phyloP scores from a whole-genome alignment of 148 eudicot species.

The Rhododendron mucronatum region DNA sequence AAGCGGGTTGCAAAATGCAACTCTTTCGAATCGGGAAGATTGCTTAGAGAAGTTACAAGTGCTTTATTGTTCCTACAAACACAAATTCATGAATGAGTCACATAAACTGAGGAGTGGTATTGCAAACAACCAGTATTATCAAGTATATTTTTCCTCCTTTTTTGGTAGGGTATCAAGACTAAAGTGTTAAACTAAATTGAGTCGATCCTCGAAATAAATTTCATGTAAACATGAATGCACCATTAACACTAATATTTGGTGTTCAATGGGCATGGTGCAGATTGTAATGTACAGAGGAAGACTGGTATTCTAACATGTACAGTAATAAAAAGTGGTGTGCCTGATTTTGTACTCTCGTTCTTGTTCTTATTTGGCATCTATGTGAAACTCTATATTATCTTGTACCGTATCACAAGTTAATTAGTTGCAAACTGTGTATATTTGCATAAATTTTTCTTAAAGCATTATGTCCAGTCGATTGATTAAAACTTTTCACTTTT shows the following conservation, averaged over 20 bases:
- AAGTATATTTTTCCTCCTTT: background rate
- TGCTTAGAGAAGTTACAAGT: conserved; percentile 15
- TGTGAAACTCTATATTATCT: background rate
- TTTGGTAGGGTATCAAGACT: background rate
- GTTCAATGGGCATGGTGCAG: background rate
- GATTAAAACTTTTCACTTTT: too few species aligned
- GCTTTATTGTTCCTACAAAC: conserved; percentile 51
- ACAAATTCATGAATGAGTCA: background rate
- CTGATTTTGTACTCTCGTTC: background rate
- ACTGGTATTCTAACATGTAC: background rate
- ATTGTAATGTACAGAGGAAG: background rate
- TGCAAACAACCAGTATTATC: background rate
- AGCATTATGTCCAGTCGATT: background rate
- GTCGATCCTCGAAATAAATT: background rate
- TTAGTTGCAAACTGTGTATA: background rate
- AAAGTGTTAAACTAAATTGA: background rate
- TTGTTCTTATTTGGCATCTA: background rate
- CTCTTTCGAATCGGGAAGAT: background rate
- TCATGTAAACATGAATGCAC: background rate
- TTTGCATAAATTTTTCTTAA: background rate
- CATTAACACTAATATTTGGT: background rate
- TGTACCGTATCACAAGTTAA: background rate
- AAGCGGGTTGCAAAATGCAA: conserved; percentile 1
- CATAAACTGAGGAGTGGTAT: background rate
- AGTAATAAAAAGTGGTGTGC: background rate